Conservation (phyloP, 2,329 filamentous ascomycete species). For the Xylaria digitata region DNA sequence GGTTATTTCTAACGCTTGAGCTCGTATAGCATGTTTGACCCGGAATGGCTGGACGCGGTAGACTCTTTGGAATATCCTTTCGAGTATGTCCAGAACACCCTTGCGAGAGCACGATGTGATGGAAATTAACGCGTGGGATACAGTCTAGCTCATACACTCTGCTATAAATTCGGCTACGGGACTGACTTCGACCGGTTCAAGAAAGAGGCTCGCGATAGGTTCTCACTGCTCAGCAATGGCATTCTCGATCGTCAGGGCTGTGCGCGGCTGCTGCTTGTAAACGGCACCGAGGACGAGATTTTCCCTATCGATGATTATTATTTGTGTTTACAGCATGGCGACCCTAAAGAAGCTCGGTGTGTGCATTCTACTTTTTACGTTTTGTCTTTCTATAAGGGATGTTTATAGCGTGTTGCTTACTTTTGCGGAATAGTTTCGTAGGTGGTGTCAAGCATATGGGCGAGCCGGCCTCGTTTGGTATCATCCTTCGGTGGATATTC, state of each 20-base stretch:
- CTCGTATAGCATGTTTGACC: slow-evolving; percentile 61
- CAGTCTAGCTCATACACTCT: slow-evolving; percentile 47
- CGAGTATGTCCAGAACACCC: slow-evolving; percentile 53
- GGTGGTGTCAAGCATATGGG: slow-evolving; percentile 52
- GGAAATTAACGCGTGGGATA: slow-evolving; percentile 13
- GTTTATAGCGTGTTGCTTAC: slow-evolving; percentile 3
- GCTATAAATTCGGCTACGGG: slow-evolving; percentile 47
- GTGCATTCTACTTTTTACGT: slow-evolving; percentile 13
- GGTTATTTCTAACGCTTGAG: background rate
- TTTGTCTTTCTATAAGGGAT: background rate
- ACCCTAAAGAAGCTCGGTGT: slow-evolving; percentile 61
- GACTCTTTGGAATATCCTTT: slow-evolving; percentile 70
- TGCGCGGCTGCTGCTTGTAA: slow-evolving; percentile 63
- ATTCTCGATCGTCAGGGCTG: slow-evolving; percentile 63
- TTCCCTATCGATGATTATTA: slow-evolving; percentile 72
- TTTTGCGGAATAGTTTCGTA: slow-evolving; percentile 43
- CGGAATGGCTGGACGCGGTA: slow-evolving; percentile 63
- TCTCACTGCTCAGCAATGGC: slow-evolving; percentile 65
- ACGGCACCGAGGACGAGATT: slow-evolving; percentile 69
- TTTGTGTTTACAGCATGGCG: slow-evolving; percentile 63
- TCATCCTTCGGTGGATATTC: slow-evolving; percentile 51
- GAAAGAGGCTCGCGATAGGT: slow-evolving; percentile 54
- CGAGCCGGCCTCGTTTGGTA: slow-evolving; percentile 50
- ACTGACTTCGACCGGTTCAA: slow-evolving; percentile 49
- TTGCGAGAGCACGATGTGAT: background rate